Evolutionary conservation across 1,284 basidiomycete genomes (phyloP).

Genomic region (Quambalaria eucalypti): DNA sequence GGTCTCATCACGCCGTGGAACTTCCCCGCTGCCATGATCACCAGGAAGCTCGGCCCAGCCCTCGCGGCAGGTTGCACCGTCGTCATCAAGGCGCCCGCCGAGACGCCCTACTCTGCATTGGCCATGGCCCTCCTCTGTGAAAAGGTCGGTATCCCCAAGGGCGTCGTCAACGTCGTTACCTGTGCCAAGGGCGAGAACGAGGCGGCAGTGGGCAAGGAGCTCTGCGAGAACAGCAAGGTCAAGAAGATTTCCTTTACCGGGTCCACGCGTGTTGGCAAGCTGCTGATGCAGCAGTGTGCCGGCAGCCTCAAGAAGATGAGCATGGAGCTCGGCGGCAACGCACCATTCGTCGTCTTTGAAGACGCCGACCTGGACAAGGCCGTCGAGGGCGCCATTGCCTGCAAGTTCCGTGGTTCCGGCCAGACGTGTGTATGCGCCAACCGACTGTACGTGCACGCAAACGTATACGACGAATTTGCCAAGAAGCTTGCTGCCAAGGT

Average conservation of each 20-base stretch:
- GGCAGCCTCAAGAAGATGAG: constrained; percentile 79
- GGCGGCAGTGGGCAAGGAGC: constrained; percentile 63
- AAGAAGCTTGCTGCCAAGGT: constrained; percentile 73
- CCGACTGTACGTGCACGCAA: constrained; percentile 56
- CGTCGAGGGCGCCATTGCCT: constrained; percentile 72
- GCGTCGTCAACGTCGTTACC: constrained; percentile 88
- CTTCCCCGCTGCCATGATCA: constrained; percentile 54
- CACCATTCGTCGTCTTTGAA: constrained; percentile 91
- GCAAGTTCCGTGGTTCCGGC: constrained; percentile 85
- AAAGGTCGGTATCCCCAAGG: constrained; percentile 83
- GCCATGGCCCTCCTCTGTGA: constrained; percentile 74
- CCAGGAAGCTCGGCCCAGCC: constrained; percentile 76
- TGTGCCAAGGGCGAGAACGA: constrained; percentile 66
- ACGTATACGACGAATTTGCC: constrained; percentile 70
- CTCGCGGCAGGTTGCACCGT: constrained; percentile 87
- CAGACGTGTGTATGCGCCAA: constrained; percentile 69
- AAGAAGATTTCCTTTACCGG: constrained; percentile 89
- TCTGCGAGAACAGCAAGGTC: constrained; percentile 55
- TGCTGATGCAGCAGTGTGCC: constrained; percentile 72
- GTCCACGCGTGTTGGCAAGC: constrained; percentile 80
- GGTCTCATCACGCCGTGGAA: constrained; percentile 48
- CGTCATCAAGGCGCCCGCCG: constrained; percentile 89
- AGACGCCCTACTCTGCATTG: constrained; percentile 87
- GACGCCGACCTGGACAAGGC: constrained; percentile 90
- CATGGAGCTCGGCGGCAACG: constrained; percentile 60